Conservation (phyloP, 768 basidiomycete genomes). For the Trametes punicea region DNA sequence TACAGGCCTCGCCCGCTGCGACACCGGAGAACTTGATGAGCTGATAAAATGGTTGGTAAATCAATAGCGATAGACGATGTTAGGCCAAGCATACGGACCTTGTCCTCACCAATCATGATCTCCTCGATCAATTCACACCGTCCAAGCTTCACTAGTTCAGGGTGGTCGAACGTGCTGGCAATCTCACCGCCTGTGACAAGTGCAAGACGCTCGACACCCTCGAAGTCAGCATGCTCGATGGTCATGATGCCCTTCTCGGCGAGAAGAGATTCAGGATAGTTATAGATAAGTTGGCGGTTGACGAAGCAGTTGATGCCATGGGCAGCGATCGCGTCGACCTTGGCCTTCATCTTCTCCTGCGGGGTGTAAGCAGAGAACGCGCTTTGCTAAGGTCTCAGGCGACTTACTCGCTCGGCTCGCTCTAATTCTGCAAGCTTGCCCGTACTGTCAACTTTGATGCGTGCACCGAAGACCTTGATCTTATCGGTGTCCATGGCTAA, state of each 20-base stretch:
- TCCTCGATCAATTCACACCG: slow-evolving; percentile 95
- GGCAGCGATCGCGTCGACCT: slow-evolving; percentile 89
- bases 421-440: slow-evolving; percentile 98
- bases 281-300: slow-evolving; percentile 98
- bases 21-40: slow-evolving; percentile 99
- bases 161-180: slow-evolving; percentile 89
- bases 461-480: slow-evolving; percentile 97
- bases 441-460: slow-evolving; percentile 92
- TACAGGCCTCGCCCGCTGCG: slow-evolving; percentile 96
- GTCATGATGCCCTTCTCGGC: slow-evolving; percentile 92
- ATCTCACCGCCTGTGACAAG: slow-evolving; percentile 98
- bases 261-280: slow-evolving; percentile 96
- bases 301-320: slow-evolving; percentile 98
- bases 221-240: slow-evolving; percentile 98
- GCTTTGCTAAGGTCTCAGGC: not conserved
- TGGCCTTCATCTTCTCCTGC: slow-evolving; percentile 99
- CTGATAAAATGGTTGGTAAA: slow-evolving; percentile 41
- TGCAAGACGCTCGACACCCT: slow-evolving; percentile 94
- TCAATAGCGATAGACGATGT: not conserved
- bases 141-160: slow-evolving; percentile 90
- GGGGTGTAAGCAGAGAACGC: not conserved
- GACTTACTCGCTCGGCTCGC: slow-evolving; percentile 80
- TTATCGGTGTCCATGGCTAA: slow-evolving; percentile 99
- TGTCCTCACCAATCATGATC: slow-evolving; percentile 99
- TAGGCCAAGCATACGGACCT: slow-evolving; percentile 47